Conservation (phyloP, 148 eudicot species). For the Rhododendron kiyosumense region DNA sequence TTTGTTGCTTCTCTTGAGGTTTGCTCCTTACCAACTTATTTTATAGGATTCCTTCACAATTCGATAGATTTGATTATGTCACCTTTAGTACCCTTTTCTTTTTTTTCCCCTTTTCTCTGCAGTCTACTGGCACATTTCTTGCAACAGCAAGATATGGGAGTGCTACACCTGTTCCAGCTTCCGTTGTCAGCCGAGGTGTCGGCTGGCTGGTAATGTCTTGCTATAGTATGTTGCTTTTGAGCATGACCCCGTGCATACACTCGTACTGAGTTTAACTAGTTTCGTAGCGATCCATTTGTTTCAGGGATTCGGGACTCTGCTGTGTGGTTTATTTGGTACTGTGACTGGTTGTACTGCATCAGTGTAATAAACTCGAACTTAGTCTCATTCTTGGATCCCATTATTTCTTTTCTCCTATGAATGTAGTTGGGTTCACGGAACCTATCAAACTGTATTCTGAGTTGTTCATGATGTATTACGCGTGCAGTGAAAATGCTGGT, state of each 20-base stretch:
- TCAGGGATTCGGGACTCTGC: slow-evolving; percentile 64
- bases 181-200: slow-evolving; percentile 61
- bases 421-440: not conserved
- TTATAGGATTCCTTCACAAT: not conserved
- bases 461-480: not conserved
- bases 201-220: slow-evolving; percentile 61
- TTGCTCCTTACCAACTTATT: slow-evolving; percentile 2
- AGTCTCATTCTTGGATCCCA: not conserved
- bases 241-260: not conserved
- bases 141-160: slow-evolving; percentile 79
- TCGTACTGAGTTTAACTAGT: not conserved
- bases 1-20: slow-evolving; percentile 83
- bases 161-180: slow-evolving; percentile 87
- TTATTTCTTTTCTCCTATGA: not conserved
- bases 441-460: not conserved
- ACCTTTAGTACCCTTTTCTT: not conserved
- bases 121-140: slow-evolving; percentile 75
- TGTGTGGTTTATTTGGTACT: slow-evolving; percentile 50
- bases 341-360: slow-evolving; percentile 60
- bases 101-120: not conserved
- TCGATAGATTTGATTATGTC: not conserved
- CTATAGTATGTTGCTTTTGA: not conserved
- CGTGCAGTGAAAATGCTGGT: slow-evolving; percentile 74
- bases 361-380: slow-evolving; percentile 38
- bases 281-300: not conserved